phyloP scores from a whole-genome alignment of 2,329 filamentous ascomycete genomes.

The Pseudogymnoascus sp. region DNA sequence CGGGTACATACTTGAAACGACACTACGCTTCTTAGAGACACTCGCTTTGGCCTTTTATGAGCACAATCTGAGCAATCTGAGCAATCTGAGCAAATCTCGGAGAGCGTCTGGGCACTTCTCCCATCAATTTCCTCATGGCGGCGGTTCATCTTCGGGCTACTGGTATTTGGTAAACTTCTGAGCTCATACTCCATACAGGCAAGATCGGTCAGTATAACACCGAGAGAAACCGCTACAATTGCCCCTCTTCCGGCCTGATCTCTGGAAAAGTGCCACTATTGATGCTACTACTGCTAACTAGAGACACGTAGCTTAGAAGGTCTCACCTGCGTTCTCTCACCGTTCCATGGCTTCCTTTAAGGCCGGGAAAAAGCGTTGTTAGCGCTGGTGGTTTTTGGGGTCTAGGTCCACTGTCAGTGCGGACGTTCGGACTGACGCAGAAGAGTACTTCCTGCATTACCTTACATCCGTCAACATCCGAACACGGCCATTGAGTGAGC shows the following conservation, averaged over 20 bases:
- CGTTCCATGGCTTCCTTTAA: not conserved
- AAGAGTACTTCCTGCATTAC: not conserved
- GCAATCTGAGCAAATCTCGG: not conserved
- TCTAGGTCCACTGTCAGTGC: conserved; percentile 5
- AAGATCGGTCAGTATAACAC: not conserved
- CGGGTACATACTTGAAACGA: not conserved
- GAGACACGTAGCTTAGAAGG: not conserved
- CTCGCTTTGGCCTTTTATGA: conserved; percentile 1
- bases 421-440: not conserved
- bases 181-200: not conserved
- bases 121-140: not conserved
- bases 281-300: not conserved
- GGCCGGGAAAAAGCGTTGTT: not conserved
- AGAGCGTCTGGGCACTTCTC: not conserved
- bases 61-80: not conserved
- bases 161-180: not conserved
- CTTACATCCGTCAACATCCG: not conserved
- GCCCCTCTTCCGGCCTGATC: not conserved
- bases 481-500: not conserved
- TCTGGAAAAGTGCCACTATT: not conserved
- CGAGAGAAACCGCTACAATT: not conserved
- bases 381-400: not conserved
- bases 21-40: not conserved
- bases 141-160: not conserved
- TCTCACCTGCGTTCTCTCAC: not conserved